Evolutionary conservation across 2,329 filamentous ascomycete genomes (phyloP).

Genomic region (Lecanicillium sp.): DNA sequence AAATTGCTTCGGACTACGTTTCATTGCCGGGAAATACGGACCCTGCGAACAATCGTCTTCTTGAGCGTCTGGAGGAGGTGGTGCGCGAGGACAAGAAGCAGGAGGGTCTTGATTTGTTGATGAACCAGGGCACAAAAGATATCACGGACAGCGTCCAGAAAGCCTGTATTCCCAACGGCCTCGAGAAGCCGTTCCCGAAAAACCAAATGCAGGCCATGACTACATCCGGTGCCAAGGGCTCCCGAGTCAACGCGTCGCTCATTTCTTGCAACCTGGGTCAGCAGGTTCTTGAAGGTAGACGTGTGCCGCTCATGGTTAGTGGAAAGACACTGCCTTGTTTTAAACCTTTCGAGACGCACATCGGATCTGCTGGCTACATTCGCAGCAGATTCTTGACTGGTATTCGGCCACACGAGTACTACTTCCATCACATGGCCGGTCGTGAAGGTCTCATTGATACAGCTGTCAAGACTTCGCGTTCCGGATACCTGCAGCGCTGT

Average conservation of each 20-base stretch:
- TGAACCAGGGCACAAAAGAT: slow-evolving; percentile 62
- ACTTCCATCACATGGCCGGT: slow-evolving; percentile 99
- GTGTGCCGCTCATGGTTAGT: slow-evolving; percentile 96
- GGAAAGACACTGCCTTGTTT: slow-evolving; percentile 95
- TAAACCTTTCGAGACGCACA: slow-evolving; percentile 80
- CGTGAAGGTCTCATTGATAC: slow-evolving; percentile 98
- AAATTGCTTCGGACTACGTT: slow-evolving; percentile 83
- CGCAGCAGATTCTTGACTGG: slow-evolving; percentile 96
- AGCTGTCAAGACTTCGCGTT: slow-evolving; percentile 95
- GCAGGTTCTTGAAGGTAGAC: slow-evolving; percentile 88
- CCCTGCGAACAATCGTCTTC: slow-evolving; percentile 64
- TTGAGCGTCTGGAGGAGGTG: slow-evolving; percentile 78
- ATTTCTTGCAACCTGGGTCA: slow-evolving; percentile 98
- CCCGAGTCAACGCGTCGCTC: slow-evolving; percentile 86
- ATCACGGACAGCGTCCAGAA: slow-evolving; percentile 76
- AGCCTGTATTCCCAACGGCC: slow-evolving; percentile 70
- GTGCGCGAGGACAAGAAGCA: slow-evolving; percentile 88
- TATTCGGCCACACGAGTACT: slow-evolving; percentile 95
- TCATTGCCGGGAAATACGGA: slow-evolving; percentile 63
- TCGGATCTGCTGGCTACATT: slow-evolving; percentile 88
- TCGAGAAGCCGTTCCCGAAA: slow-evolving; percentile 87
- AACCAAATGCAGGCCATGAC: slow-evolving; percentile 99
- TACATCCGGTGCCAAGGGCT: slow-evolving; percentile 90
- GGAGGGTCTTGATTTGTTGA: slow-evolving; percentile 79
- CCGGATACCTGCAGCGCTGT: slow-evolving; percentile 93